Conservation (phyloP, 768 basidiomycete genomes). For the Boletus reticuloceps region DNA sequence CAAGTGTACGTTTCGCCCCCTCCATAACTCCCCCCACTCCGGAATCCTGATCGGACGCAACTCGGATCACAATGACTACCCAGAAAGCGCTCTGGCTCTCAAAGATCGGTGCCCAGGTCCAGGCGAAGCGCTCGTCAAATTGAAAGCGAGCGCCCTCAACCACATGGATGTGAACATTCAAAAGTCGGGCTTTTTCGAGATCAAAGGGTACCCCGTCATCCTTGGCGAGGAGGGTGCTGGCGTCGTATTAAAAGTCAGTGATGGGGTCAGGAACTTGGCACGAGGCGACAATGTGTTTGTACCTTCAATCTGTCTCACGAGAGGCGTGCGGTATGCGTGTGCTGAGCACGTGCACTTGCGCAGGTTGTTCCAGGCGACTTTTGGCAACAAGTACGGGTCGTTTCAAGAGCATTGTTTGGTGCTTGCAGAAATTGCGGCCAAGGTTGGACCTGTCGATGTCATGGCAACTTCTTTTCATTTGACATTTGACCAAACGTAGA, state of each 20-base stretch:
- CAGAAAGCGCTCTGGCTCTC: constrained; percentile 17
- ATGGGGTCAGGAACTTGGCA: constrained; percentile 30
- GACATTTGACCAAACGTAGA: constrained; percentile 8
- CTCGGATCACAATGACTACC: not conserved
- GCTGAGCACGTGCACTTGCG: not conserved
- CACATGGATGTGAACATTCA: constrained; percentile 35
- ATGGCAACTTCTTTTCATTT: not conserved
- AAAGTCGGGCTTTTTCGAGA: not conserved
- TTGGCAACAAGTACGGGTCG: constrained; percentile 6
- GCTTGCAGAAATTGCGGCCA: constrained; percentile 10
- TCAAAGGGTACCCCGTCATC: constrained; percentile 35
- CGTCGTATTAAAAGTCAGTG: constrained; percentile 34
- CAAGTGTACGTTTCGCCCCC: no score
- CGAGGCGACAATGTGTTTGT: constrained; percentile 32
- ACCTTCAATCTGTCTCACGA: not conserved
- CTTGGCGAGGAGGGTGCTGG: constrained; percentile 39
- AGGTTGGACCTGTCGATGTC: not conserved
- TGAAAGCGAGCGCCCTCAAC: constrained; percentile 41
- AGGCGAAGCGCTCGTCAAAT: constrained; percentile 41
- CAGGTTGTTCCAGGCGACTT: constrained; percentile 6
- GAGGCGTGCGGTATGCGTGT: no score
- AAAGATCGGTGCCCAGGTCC: constrained; percentile 16
- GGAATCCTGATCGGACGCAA: no score
- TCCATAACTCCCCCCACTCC: no score
- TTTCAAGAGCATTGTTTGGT: constrained; percentile 26